Base-by-base conservation (phyloP, 176 grass and related monocot species). In the Bothriochloa decipiens region DNA sequence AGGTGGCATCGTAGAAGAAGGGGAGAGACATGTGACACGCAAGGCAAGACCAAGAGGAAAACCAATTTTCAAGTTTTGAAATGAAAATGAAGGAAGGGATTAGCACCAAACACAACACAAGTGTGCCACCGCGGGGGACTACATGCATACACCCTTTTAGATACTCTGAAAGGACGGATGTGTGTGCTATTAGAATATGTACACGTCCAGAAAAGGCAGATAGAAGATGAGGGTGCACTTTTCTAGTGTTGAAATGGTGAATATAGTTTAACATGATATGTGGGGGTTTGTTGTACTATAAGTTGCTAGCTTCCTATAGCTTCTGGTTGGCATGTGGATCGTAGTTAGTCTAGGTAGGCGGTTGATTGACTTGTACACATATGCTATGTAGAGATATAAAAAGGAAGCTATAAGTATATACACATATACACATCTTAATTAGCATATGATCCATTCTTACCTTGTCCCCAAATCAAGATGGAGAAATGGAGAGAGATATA, bases 11-110 rank as follows among this genome's bases (percentile, higher is more conserved):
- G 23, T 17, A 3, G 77, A 32, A 70, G 32, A 47, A 26, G 23
- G 35, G 23, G 27, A 40, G 55, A 53, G 50, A 58, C 17, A 7
- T 25, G 79, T 39, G 64, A 70, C 50, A 10, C 61, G 52, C 2
- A 6, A 25, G n/a, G 12, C 6, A 42, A 32, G 3, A 10, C 77
- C 23, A 23, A 4, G 42, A 70, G 70, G 39, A 47, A 39, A 47
- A n/a, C 22, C 26, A 37, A 63, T 39, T 60, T 80, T 28, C 49
- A 18, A 73, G 62, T 45, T 68, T 75, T 75, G 82, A 75, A 70
- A 69, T 28, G 26, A 26, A 60, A 71, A 60, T 26, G 58, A 27
- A 63, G 11, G 11, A 64, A 5, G 10, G 1, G 39, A 70, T 16
- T 16, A 42, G 32, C 22, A 57, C 15, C 26, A 17, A 57, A 9